Evolutionary conservation across 257 asterid species (phyloP), one percentile per base, ranked within the genome.

Genomic region (Fraxinus quadrangulata): DNA sequence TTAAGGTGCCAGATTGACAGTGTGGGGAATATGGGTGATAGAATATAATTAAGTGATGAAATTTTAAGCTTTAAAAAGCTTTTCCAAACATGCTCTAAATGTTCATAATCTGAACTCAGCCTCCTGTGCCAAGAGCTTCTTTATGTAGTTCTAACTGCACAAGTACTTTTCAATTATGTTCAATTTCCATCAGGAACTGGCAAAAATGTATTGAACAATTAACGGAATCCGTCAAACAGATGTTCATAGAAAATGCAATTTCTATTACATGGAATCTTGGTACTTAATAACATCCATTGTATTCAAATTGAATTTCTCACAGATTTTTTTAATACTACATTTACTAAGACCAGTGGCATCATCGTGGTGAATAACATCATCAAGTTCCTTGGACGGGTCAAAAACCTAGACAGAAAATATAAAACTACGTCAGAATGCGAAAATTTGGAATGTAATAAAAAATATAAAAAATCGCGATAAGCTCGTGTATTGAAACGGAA

Each of bases 371-470:
- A 91, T 79, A 79, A 94, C 88, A 78, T 83, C 83, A 31, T 89
- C 86, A 80, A 94, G 91, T 76, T 92, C 95, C 76, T 90, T 89
- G 0, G 94, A 91, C 21, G 97, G 94, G 67, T 81, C 79, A 66
- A 91, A 80, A 70, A 84, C 92, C 97, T 92, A 77, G 13, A 45
- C 19, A 17, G 3, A 3, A 63, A 17, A 74, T 3, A 13, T 1
- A 30, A 45, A 26, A 39, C 5, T 14, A 56, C 1, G 40, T 71
- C 16, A 74, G 16, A 68, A 36, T n/a, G 65, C 23, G 10, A 37
- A 37, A 37, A 37, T 2, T 37, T 7, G 2, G 42, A 37, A 36
- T 6, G 40, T 36, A 36, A 36, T 6, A 36, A 6, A 36, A 36
- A 34, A 0, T 6, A 5, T 6, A 36, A 36, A 6, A 6, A 36